Base-by-base conservation (phyloP, 208 protist species). In the Trypanosoma conorhini region DNA sequence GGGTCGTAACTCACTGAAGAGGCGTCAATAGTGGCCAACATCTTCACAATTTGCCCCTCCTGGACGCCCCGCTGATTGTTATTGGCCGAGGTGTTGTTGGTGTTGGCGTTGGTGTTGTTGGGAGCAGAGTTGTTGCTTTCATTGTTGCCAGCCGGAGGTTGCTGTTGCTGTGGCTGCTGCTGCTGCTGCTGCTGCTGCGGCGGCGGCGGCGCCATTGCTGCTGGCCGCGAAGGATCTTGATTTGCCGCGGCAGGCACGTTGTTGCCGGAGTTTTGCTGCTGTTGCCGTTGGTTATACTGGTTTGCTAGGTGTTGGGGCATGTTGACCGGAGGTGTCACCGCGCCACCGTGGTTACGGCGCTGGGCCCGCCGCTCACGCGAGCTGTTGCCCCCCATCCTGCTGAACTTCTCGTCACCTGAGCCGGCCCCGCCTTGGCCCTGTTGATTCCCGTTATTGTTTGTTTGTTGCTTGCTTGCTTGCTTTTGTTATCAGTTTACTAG, bases 31-130 rank as follows among this genome's bases (percentile, higher is more conserved):
- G 91, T 94, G 1, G 87, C 91, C 40, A 94, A 78, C 84, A 93
- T 96, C 82, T 96, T 96, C 56, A 96, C 83, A 85, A 94, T 94
- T 70, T 94, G 85, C 52, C 88, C 91, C 75, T 96, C 91, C 82
- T 96, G 91, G 57, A 96, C 91, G 28, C 72, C 72, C 48, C 62
- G 46, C 42, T 87, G 86, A 66, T 64, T 64, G 22, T 26, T 26
- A n/a, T 50, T 67, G 19, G 19, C 38, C n/a, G 17, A 4, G 22
- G 28, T 51, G 21, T 35, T 24, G 28, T 50, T 76, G 60, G 65
- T 82, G 65, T 62, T 76, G 31, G 30, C 31, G 46, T 44, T 60
- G 51, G 17, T 21, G 51, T 58, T 76, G 55, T 55, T 56, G 56
- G 38, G 70, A 61, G 21, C 30, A 52, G 15, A 54, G 54, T 38